A percentile compares a stretch with the other conserved stretches of the same genome.
Conservation (phyloP, 768 basidiomycete species). For the Xerocomellus chrysenteron region DNA sequence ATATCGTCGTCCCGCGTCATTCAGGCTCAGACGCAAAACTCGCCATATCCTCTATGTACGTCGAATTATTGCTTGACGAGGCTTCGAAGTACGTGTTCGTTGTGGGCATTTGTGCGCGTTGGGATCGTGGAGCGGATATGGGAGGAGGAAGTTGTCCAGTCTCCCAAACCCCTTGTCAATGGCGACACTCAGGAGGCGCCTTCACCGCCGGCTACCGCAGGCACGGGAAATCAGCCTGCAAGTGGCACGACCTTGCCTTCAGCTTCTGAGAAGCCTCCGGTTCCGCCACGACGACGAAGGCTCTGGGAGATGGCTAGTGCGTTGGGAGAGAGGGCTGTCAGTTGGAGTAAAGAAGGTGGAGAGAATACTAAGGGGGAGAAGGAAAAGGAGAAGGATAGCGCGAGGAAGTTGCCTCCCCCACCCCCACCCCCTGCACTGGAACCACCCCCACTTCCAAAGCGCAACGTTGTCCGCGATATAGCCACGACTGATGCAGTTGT, state of each 20-base stretch:
- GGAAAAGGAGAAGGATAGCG: too few species aligned
- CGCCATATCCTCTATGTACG: conserved; percentile 68
- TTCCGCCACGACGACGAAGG: conserved; percentile 61
- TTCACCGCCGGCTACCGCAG: background rate
- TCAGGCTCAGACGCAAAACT: conserved; percentile 23
- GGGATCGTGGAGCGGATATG: conserved; percentile 84
- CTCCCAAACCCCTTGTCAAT: conserved; percentile 25
- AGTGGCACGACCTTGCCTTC: background rate
- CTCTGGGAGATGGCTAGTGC: conserved; percentile 71
- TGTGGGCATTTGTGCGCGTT: conserved; percentile 87
- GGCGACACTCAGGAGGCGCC: background rate
- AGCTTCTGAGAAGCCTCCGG: conserved; percentile 49
- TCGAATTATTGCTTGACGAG: conserved; percentile 86
- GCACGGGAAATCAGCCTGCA: conserved; percentile 1
- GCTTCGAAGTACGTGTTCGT: conserved; percentile 80
- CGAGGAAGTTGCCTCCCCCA: too few species aligned
- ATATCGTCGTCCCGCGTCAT: conserved; percentile 46
- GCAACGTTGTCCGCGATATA: conserved; percentile 40
- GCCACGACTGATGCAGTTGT: conserved; percentile 11
- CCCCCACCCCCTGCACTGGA: too few species aligned
- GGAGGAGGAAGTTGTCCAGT: conserved; percentile 67
- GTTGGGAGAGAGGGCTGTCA: conserved; percentile 55
- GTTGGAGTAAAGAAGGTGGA: conserved; percentile 47
- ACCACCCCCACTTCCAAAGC: conserved; percentile 54
- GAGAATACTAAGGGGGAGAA: conserved; percentile 25